A percentile compares a stretch with the other conserved stretches of the same genome.
Evolutionary conservation across 495 filamentous ascomycete genomes (phyloP).

Genomic region (Baudoinia panamericana): DNA sequence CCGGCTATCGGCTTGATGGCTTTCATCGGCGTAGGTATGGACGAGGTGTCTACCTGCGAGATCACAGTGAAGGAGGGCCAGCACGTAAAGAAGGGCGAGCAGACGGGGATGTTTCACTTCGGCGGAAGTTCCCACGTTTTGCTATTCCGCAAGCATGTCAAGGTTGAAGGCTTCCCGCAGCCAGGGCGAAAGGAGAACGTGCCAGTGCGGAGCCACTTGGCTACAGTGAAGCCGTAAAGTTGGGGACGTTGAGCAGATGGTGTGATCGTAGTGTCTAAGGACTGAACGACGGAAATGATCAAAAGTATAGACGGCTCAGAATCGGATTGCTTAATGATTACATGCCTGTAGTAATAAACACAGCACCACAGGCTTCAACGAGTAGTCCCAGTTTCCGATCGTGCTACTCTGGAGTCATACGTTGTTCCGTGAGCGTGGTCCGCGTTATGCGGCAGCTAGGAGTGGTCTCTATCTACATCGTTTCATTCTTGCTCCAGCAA

Average conservation of each 20-base stretch:
- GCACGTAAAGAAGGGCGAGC: constrained; percentile 48
- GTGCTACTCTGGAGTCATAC: too few relatives aligned
- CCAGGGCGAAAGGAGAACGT: constrained; percentile 40
- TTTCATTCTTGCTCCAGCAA: neutral
- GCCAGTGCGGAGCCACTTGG: constrained; percentile 42
- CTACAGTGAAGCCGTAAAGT: constrained; percentile 29
- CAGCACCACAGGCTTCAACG: too few relatives aligned
- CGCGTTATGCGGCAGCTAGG: too few relatives aligned
- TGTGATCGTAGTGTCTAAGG: too few relatives aligned
- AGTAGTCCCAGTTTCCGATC: too few relatives aligned
- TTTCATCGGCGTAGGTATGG: constrained; percentile 56
- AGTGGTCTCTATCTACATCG: too few relatives aligned
- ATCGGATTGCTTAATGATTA: too few relatives aligned
- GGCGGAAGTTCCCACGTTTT: constrained; percentile 54
- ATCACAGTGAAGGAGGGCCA: constrained; percentile 49
- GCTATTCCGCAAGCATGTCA: constrained; percentile 36
- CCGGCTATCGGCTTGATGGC: constrained; percentile 51
- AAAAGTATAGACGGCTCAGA: too few relatives aligned
- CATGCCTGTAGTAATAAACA: too few relatives aligned
- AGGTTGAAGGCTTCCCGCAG: constrained; percentile 34
- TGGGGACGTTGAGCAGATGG: too few relatives aligned
- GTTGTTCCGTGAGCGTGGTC: too few relatives aligned
- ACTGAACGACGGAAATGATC: too few relatives aligned
- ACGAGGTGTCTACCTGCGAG: constrained; percentile 56
- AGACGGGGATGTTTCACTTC: constrained; percentile 64